Conservation (phyloP, 768 basidiomycete genomes). For the Tulasnella sp. region DNA sequence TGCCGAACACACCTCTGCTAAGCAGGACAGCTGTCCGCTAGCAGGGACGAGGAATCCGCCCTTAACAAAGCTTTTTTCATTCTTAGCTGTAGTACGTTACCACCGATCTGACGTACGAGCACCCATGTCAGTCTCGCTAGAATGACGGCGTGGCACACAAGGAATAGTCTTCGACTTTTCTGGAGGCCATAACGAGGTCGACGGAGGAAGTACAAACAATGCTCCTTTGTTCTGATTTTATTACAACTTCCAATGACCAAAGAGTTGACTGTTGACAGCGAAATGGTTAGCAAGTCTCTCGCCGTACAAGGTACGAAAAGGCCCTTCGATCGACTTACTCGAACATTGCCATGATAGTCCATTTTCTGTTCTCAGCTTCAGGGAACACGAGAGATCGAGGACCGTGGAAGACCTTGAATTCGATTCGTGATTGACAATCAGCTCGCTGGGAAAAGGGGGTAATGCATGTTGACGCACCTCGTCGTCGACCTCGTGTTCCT, state of each 20-base stretch:
- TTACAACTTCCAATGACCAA: conserved; percentile 36
- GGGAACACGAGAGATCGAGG: conserved; percentile 89
- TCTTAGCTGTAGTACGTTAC: too few relatives aligned
- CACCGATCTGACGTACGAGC: too few relatives aligned
- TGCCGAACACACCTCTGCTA: conserved; percentile 38
- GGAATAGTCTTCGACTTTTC: too few relatives aligned
- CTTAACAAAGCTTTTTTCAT: too few relatives aligned
- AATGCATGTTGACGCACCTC: background rate
- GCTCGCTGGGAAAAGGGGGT: background rate
- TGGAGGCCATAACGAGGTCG: too few relatives aligned
- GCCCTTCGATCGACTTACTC: conserved; percentile 60
- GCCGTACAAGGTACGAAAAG: background rate
- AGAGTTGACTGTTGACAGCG: conserved; percentile 31
- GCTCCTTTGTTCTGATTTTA: too few relatives aligned
- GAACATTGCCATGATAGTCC: conserved; percentile 93
- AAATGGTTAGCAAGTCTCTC: background rate
- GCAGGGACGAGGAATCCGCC: too few relatives aligned
- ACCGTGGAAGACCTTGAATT: conserved; percentile 91
- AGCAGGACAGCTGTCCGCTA: too few relatives aligned
- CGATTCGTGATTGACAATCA: background rate
- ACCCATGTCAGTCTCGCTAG: too few relatives aligned
- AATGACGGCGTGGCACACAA: too few relatives aligned
- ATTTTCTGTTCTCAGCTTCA: conserved; percentile 95
- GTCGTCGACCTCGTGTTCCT: conserved; percentile 13
- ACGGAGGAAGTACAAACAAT: too few relatives aligned